Conservation (phyloP, 2,329 filamentous ascomycete genomes). For the Pseudogymnoascus verrucosus region DNA sequence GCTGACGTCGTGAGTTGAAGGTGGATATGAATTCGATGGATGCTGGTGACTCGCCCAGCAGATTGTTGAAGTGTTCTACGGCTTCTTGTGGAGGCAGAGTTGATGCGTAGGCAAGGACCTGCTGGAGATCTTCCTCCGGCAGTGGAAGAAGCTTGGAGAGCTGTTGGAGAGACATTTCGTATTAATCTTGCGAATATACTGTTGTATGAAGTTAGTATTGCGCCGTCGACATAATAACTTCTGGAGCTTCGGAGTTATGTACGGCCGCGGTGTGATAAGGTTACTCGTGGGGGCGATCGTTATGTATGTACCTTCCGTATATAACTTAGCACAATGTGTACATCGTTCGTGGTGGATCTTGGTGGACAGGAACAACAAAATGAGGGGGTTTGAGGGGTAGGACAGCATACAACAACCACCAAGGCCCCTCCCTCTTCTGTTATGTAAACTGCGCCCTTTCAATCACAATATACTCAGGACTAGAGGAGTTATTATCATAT, state of each 20-base stretch:
- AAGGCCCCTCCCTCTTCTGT: not conserved
- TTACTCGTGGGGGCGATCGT: not conserved
- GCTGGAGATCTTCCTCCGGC: constrained; percentile 73
- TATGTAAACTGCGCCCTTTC: not conserved
- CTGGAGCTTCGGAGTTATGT: not conserved
- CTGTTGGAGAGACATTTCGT: constrained; percentile 47
- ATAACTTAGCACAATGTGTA: not conserved
- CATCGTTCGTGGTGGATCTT: not conserved
- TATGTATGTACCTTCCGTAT: not conserved
- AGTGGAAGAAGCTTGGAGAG: constrained; percentile 75
- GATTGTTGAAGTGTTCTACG: constrained; percentile 75
- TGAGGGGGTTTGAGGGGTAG: not conserved
- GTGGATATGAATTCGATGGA: constrained; percentile 63
- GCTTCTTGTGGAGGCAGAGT: constrained; percentile 70
- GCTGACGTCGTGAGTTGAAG: constrained; percentile 59
- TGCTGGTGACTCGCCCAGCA: constrained; percentile 78
- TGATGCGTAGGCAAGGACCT: constrained; percentile 74
- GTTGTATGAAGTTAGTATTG: not conserved
- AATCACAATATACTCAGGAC: not conserved
- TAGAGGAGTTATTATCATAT: not conserved
- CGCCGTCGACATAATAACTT: not conserved
- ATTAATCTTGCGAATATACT: not conserved
- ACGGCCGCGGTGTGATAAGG: not conserved
- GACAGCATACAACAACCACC: not conserved
- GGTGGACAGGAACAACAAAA: constrained; percentile 1